These are phyloP conservation scores for Rhizophagus sp. DNA, from an alignment of 192 early-diverging fungal genomes.

Conservation along the genomic window DNA sequence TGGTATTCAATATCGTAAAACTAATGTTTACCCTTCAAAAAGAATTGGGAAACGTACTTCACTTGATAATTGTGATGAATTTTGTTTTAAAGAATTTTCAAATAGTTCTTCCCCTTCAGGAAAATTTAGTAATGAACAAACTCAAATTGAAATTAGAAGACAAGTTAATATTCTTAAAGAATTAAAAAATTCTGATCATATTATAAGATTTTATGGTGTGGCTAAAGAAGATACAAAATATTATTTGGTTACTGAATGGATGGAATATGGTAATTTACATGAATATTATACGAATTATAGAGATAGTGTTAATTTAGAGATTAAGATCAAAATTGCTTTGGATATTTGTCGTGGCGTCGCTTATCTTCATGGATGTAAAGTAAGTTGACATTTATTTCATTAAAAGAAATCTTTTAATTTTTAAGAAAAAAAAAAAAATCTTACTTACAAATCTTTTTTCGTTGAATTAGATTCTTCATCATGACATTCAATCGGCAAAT, in stretches of 20 bases:
- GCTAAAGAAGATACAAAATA: slow-evolving; percentile 28
- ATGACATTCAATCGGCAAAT: slow-evolving; percentile 18
- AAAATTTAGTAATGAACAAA: neutral
- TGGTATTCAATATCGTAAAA: neutral
- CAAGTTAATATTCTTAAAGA: slow-evolving; percentile 12
- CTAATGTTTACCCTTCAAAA: neutral
- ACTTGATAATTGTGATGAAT: neutral
- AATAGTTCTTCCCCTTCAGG: neutral
- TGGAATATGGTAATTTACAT: slow-evolving; percentile 37
- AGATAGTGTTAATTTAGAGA: neutral
- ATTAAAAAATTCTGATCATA: slow-evolving; percentile 20
- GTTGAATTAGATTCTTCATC: slow-evolving; percentile 19
- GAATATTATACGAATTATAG: slow-evolving; percentile 38
- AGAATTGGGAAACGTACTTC: neutral
- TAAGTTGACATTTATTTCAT: neutral
- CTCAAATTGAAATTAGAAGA: neutral
- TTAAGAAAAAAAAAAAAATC: neutral
- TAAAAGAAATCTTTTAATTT: neutral
- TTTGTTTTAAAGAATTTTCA: neutral
- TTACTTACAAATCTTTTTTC: neutral
- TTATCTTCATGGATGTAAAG: slow-evolving; percentile 34
- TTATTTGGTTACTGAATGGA: slow-evolving; percentile 43
- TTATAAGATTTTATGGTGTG: slow-evolving; percentile 14
- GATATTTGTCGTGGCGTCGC: slow-evolving; percentile 41
- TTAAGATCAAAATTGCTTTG: slow-evolving; percentile 38